These are phyloP conservation scores for Emergomyces pasteurianus DNA, from an alignment of 2,329 filamentous ascomycete species.

Conservation along the genomic window DNA sequence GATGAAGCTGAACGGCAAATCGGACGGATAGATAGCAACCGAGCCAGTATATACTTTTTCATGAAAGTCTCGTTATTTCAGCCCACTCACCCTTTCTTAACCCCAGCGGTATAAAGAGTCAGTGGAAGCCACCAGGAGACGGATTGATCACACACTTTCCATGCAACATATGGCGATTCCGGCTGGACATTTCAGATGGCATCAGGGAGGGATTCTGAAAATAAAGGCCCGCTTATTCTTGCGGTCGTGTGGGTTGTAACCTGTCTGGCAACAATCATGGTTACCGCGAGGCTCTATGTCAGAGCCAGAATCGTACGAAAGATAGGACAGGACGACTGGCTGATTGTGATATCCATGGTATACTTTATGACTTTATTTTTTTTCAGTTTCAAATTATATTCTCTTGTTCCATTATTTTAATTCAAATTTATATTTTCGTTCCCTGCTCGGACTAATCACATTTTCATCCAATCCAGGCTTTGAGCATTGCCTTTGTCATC, in stretches of 20 bases:
- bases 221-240: conserved; percentile 28
- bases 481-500: conserved; percentile 24
- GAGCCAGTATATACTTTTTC: background rate
- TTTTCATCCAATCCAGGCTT: conserved; percentile 15
- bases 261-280: conserved; percentile 20
- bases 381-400: background rate
- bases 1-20: background rate
- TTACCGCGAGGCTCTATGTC: conserved; percentile 24
- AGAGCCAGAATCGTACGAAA: conserved; percentile 20
- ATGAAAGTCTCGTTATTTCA: background rate
- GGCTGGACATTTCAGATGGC: background rate
- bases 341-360: conserved; percentile 26
- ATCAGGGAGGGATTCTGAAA: conserved; percentile 5
- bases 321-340: conserved; percentile 27
- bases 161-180: background rate
- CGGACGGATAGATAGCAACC: background rate
- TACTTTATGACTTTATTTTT: conserved; percentile 1
- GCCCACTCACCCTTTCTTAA: background rate
- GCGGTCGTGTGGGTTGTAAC: conserved; percentile 22
- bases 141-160: background rate
- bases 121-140: background rate
- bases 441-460: background rate
- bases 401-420: background rate
- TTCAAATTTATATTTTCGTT: background rate
- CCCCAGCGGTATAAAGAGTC: background rate